Percentiles rank a stretch among this genome's conserved stretches.
phyloP scores from a whole-genome alignment of 163 green algal genomes.

The Scenedesmus sp. region DNA sequence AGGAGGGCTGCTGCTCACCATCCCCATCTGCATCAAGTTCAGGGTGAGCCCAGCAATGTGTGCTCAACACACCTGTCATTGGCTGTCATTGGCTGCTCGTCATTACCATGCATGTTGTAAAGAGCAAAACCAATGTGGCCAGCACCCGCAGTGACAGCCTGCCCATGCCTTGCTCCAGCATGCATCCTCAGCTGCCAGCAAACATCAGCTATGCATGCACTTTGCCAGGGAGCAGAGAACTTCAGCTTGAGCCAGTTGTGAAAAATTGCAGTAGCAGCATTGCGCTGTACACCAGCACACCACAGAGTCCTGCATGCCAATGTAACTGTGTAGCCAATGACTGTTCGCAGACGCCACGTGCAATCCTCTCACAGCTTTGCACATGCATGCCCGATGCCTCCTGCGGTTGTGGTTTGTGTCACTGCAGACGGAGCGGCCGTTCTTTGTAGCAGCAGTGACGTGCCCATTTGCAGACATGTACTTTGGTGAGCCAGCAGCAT shows the following conservation, averaged over 20 bases:
- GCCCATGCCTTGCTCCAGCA: no score
- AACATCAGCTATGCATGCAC: no score
- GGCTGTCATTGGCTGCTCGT: not conserved
- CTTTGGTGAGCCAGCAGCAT: conserved; percentile 34
- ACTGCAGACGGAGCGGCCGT: conserved; percentile 50
- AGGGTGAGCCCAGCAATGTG: not conserved
- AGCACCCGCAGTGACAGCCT: no score
- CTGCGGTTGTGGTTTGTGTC: not conserved
- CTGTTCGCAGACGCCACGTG: not conserved
- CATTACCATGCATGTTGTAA: no score
- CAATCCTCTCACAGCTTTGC: not conserved
- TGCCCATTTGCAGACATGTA: conserved; percentile 49
- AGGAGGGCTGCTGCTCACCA: conserved; percentile 13
- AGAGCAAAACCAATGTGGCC: no score
- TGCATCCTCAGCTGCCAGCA: no score
- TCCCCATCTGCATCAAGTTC: conserved; percentile 45
- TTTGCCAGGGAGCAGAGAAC: no score
- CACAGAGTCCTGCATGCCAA: no score
- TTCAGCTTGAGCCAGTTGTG: no score
- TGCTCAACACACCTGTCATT: not conserved
- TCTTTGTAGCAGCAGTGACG: conserved; percentile 45
- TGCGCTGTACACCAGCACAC: no score
- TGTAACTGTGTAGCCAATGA: not conserved
- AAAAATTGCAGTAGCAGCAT: no score
- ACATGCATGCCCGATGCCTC: not conserved